Conservation (phyloP, 805 yeast genomes). For the Lipomyces spencermartinsiae region DNA sequence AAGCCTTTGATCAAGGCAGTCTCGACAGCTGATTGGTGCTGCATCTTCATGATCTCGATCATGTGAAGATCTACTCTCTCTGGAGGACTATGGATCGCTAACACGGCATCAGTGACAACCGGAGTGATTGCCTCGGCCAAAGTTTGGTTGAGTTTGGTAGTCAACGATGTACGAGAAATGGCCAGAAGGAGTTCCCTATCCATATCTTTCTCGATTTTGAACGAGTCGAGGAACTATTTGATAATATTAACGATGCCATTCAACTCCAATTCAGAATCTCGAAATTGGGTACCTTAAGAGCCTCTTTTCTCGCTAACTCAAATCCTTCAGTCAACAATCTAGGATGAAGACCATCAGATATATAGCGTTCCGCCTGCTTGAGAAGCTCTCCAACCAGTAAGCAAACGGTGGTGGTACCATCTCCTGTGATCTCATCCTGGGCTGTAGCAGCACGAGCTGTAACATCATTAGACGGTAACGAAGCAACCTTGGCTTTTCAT, state of each 20-base stretch:
- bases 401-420: conserved; percentile 96
- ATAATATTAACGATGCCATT: neutral
- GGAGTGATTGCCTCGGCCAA: conserved; percentile 85
- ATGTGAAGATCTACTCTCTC: conserved; percentile 81
- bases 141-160: conserved; percentile 83
- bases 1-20: conserved; percentile 85
- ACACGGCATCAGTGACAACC: conserved; percentile 94
- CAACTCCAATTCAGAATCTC: conserved; percentile 31
- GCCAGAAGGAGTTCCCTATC: conserved; percentile 89
- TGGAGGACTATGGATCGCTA: conserved; percentile 66
- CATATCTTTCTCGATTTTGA: conserved; percentile 61
- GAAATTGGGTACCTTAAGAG: conserved; percentile 50
- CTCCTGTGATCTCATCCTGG: conserved; percentile 99
- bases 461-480: neutral
- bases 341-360: conserved; percentile 95
- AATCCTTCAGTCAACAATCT: conserved; percentile 93
- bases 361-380: conserved; percentile 91
- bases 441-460: conserved; percentile 96
- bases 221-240: conserved; percentile 63
- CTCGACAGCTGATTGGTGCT: conserved; percentile 83
- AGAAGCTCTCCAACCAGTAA: conserved; percentile 91
- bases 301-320: conserved; percentile 81
- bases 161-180: conserved; percentile 87
- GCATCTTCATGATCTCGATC: conserved; percentile 99
- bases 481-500: neutral